A percentile compares a stretch with the other conserved stretches of the same genome.
phyloP scores from a whole-genome alignment of 1,284 basidiomycete genomes.

The Wallemia mellicola region DNA sequence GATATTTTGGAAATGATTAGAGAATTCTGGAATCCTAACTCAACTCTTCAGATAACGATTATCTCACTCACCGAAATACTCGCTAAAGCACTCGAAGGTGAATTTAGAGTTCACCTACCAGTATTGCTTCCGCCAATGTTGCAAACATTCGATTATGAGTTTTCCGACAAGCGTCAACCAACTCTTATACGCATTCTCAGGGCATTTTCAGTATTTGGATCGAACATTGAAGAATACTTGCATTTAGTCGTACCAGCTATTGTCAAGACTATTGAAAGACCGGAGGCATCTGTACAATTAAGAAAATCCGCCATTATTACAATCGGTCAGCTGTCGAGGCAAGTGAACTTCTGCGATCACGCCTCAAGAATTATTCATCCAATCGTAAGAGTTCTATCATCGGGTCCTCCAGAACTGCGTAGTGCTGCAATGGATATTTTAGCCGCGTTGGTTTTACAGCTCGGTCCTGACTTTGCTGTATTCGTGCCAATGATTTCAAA shows the following conservation, averaged over 20 bases:
- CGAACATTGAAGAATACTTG: conserved; percentile 90
- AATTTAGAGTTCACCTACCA: conserved; percentile 94
- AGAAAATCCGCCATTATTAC: conserved; percentile 73
- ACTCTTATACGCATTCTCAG: conserved; percentile 58
- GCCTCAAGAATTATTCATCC: conserved; percentile 93
- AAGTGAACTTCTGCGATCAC: conserved; percentile 97
- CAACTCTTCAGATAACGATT: conserved; percentile 61
- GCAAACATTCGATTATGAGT: conserved; percentile 56
- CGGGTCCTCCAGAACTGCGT: conserved; percentile 46
- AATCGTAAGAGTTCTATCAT: conserved; percentile 55
- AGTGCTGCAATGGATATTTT: conserved; percentile 76
- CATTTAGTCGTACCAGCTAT: conserved; percentile 90
- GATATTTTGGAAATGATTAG: conserved; percentile 54
- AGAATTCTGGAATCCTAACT: conserved; percentile 60
- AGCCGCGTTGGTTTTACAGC: conserved; percentile 66
- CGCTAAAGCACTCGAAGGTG: conserved; percentile 82
- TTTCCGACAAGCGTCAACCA: conserved; percentile 33
- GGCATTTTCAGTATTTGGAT: conserved; percentile 78
- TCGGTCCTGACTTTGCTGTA: conserved; percentile 87
- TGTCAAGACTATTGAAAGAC: conserved; percentile 63
- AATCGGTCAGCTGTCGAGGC: conserved; percentile 62
- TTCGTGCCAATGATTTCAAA: conserved; percentile 94
- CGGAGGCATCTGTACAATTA: conserved; percentile 40
- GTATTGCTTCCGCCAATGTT: conserved; percentile 69
- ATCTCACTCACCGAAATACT: conserved; percentile 79